phyloP scores from a whole-genome alignment of 1,284 basidiomycete genomes.

The Porphyrellus sp. region DNA sequence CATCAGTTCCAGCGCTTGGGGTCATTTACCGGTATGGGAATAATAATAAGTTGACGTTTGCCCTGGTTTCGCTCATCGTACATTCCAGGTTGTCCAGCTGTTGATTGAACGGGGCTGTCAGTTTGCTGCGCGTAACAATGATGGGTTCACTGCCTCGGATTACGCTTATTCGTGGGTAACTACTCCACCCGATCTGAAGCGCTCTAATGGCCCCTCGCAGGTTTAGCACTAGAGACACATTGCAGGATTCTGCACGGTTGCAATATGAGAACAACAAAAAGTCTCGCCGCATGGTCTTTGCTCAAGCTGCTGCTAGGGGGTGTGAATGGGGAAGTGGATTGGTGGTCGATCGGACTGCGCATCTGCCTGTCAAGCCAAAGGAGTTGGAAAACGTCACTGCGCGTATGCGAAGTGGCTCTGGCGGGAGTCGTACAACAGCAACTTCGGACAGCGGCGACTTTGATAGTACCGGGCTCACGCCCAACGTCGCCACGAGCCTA shows the following conservation, averaged over 20 bases:
- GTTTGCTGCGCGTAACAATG: constrained; percentile 78
- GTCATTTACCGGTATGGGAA: constrained; percentile 62
- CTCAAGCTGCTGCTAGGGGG: constrained; percentile 63
- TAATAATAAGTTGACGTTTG: constrained; percentile 5
- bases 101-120: constrained; percentile 88
- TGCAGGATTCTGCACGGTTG: constrained; percentile 71
- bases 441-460: constrained; percentile 71
- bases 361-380: constrained; percentile 42
- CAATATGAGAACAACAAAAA: constrained; percentile 78
- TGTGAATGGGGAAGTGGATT: constrained; percentile 51
- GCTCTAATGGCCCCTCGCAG: constrained; percentile 35
- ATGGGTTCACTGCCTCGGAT: constrained; percentile 88
- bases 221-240: constrained; percentile 65
- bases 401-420: constrained; percentile 76
- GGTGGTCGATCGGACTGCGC: constrained; percentile 38
- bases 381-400: constrained; percentile 36
- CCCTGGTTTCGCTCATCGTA: constrained; percentile 14
- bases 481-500: constrained; percentile 41
- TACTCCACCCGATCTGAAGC: background rate
- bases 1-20: constrained; percentile 79
- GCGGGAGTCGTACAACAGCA: constrained; percentile 69
- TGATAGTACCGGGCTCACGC: constrained; percentile 44
- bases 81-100: constrained; percentile 70
- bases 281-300: constrained; percentile 60
- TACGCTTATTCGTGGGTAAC: constrained; percentile 83